phyloP scores from a whole-genome alignment of 148 eudicot genomes.

The Tetragonia tetragonoides region DNA sequence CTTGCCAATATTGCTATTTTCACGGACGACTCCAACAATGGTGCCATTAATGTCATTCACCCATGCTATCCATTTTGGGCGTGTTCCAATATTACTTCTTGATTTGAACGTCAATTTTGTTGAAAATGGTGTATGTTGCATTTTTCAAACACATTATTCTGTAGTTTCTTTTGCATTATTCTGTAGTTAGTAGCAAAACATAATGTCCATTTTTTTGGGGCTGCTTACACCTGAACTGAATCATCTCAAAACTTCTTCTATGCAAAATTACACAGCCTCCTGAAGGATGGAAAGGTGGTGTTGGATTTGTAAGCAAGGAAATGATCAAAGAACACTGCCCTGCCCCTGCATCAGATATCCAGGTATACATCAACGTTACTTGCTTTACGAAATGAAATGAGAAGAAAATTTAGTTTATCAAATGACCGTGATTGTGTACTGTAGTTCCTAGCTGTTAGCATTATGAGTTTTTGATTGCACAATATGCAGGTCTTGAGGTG shows the following conservation, averaged over 20 bases:
- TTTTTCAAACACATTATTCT: not conserved
- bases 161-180: not conserved
- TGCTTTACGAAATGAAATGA: not conserved
- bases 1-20: not conserved
- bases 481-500: conserved; percentile 64
- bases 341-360: conserved; percentile 68
- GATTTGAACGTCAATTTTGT: not conserved
- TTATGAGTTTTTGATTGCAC: not conserved
- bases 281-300: conserved; percentile 83
- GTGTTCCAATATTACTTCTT: not conserved
- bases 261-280: conserved; percentile 60
- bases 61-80: not conserved
- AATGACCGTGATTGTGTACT: not conserved
- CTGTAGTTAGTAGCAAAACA: not conserved
- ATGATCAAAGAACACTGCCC: conserved; percentile 87
- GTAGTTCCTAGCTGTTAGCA: not conserved
- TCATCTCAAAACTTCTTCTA: not conserved
- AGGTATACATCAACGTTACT: conserved; percentile 34
- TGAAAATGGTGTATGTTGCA: not conserved
- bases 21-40: not conserved
- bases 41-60: not conserved
- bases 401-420: not conserved
- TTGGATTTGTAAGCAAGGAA: conserved; percentile 81
- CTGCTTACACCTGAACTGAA: conserved; percentile 12
- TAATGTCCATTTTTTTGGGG: not conserved